Evolutionary conservation across 208 protist species (phyloP).

Genomic region (Trypanosomatidae sp.): DNA sequence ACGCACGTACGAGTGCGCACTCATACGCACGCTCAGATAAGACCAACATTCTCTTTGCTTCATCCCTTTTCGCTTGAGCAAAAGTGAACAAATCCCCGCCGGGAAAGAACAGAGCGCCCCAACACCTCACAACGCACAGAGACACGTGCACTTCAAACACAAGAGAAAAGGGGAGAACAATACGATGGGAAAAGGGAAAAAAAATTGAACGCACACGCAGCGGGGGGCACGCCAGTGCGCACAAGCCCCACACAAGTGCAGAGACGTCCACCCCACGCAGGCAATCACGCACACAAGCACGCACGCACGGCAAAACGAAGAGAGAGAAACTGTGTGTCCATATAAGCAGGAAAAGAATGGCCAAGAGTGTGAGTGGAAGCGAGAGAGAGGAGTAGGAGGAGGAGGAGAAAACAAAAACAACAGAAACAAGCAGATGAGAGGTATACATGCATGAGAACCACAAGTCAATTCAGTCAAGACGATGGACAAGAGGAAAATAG

Average conservation of each 20-base stretch:
- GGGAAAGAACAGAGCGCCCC: no score
- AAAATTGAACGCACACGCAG: not conserved
- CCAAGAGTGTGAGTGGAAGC: no score
- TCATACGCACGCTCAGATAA: not conserved
- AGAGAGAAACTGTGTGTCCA: not conserved
- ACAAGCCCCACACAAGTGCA: not conserved
- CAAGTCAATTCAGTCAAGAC: not conserved
- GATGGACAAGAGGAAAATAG: not conserved
- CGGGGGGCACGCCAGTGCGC: not conserved
- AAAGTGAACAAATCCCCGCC: not conserved
- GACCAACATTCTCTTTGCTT: not conserved
- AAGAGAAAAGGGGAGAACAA: not conserved
- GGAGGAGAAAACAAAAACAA: not conserved
- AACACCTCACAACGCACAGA: no score
- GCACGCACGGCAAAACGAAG: not conserved
- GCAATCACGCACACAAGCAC: not conserved
- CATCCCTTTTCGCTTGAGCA: not conserved
- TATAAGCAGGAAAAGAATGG: no score
- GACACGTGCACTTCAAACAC: not conserved
- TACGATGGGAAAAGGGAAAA: not conserved
- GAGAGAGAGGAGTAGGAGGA: not conserved
- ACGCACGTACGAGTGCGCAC: not conserved
- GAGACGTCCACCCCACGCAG: not conserved
- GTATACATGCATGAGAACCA: not conserved
- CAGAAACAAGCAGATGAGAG: not conserved